phyloP scores from a whole-genome alignment of 257 asterid genomes.

The Gentiana straminea region DNA sequence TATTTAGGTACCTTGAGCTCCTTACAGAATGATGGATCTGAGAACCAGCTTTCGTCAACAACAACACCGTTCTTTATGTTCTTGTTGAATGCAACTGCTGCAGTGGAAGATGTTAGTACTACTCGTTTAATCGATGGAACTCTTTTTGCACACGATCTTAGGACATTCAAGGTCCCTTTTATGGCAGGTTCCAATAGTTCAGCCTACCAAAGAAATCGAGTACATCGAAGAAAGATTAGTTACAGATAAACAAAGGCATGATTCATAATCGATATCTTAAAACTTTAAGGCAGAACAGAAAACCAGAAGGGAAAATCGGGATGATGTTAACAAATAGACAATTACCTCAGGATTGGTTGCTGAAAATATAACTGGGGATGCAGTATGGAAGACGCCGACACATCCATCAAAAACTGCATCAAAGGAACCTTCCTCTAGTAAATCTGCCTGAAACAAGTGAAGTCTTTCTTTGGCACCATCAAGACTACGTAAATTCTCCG shows the following conservation, averaged over 20 bases:
- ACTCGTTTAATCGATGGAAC: constrained; percentile 26
- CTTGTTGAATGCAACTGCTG: constrained; percentile 15
- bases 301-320: neutral
- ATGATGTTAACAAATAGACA: neutral
- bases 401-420: constrained; percentile 43
- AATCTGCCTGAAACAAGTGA: too few relatives aligned
- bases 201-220: constrained; percentile 14
- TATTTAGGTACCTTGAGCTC: constrained; percentile 27
- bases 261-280: neutral
- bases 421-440: constrained; percentile 32
- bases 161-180: constrained; percentile 43
- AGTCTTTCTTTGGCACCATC: too few relatives aligned
- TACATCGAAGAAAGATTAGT: neutral
- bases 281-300: neutral
- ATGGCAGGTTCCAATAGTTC: constrained; percentile 43
- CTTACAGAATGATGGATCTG: constrained; percentile 39
- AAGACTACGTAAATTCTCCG: too few relatives aligned
- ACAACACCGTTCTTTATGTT: constrained; percentile 12
- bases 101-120: constrained; percentile 35
- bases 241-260: neutral
- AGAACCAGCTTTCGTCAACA: constrained; percentile 48
- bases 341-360: constrained; percentile 31
- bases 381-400: constrained; percentile 46
- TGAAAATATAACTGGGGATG: constrained; percentile 13
- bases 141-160: constrained; percentile 22